Base-by-base conservation (phyloP, 768 basidiomycete genomes). In the Russula lepida region DNA sequence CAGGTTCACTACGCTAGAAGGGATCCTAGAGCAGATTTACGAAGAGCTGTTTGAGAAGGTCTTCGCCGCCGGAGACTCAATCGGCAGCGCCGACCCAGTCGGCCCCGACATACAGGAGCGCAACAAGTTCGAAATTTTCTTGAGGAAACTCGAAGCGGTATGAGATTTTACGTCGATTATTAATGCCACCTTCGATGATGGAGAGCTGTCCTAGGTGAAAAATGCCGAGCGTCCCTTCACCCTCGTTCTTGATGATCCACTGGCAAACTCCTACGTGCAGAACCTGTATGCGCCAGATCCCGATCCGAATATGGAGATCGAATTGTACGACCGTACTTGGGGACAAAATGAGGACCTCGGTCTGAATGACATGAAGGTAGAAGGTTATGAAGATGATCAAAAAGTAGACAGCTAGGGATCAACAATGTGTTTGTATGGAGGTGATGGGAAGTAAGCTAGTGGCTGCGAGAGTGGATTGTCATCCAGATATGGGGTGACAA, bases 231-330 rank as follows among this genome's bases (percentile, higher is more conserved):
- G 77, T 35, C 86, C 88, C 4, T 99, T 95, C 75, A 98, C 95
- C 0, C 71, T 99, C 62, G 88, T 98, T 71, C 77, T 99, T 11
- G 95, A 98, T 69, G 95, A 98, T 70, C 97, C 97, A 3, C 78
- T 98, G 21, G 87, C 92, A 15, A 98, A 98, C 72, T 95, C 92
- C 2, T 95, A 98, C 70, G 76, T 99, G 48, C 97, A 99, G 72
- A 97, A 93, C 71, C 68, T 95, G n/a, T 98, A 95, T 70, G 95
- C 97, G 0, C 97, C 97, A 4, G 95, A 99, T 70, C 85, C 90
- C 0, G 95, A 98, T 70, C 95, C 95, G 1, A 93, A 94, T 69
- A 92, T 99, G 89, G 78, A 72, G 32, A 80, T 89, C 54, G 90
- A 88, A 70, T 70, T 73, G 58, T 99, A 98, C 69, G 89, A 94